Percentiles rank a stretch among this genome's conserved stretches.
These are phyloP conservation scores for Chytriomyces confervae DNA, from an alignment of 192 early-diverging fungal species.

Conservation along the genomic window DNA sequence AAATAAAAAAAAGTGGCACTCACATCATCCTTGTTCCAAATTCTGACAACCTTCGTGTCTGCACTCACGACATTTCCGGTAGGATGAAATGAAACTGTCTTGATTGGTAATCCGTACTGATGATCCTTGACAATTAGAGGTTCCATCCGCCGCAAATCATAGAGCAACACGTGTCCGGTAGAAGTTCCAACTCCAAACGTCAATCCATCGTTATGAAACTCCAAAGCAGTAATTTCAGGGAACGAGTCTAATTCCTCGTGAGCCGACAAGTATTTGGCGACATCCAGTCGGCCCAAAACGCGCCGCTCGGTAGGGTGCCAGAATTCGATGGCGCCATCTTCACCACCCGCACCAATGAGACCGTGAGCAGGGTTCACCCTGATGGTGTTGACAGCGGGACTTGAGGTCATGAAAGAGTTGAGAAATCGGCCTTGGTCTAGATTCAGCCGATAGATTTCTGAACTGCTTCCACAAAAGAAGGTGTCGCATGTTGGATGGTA, in stretches of 20 bases:
- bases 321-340: conserved; percentile 88
- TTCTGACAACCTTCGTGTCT: conserved; percentile 89
- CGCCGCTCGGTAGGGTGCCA: conserved; percentile 85
- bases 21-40: conserved; percentile 84
- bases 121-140: conserved; percentile 95
- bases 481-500: conserved; percentile 93
- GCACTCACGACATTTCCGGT: conserved; percentile 82
- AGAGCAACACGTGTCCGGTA: conserved; percentile 88
- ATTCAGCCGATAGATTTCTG: conserved; percentile 90
- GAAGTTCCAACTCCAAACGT: conserved; percentile 85
- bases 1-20: conserved; percentile 13
- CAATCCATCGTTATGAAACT: conserved; percentile 87
- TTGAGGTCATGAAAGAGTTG: conserved; percentile 76
- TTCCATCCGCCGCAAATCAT: conserved; percentile 85
- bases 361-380: conserved; percentile 91
- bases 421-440: conserved; percentile 93
- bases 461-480: conserved; percentile 76
- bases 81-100: conserved; percentile 80
- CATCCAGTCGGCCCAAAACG: conserved; percentile 72
- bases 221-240: conserved; percentile 76
- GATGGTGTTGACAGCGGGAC: conserved; percentile 57
- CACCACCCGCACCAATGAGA: conserved; percentile 88
- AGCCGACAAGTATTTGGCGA: conserved; percentile 38
- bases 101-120: conserved; percentile 95
- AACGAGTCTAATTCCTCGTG: conserved; percentile 46